Percentiles rank a stretch among this genome's conserved stretches.
phyloP scores from a whole-genome alignment of 768 basidiomycete species.

The Mrakia blollopis region DNA sequence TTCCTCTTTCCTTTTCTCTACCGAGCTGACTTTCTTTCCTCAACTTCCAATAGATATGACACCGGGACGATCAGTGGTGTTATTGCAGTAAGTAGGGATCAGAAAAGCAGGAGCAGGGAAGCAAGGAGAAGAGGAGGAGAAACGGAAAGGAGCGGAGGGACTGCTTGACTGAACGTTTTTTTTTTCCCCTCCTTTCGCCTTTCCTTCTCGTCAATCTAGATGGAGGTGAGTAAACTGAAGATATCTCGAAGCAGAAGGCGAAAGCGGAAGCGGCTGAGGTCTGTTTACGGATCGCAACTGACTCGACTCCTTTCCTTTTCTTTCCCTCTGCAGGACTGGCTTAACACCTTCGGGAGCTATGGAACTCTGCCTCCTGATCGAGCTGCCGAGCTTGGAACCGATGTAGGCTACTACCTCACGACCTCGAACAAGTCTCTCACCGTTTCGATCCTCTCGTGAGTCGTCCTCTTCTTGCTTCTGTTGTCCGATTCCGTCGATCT shows the following conservation, averaged over 20 bases:
- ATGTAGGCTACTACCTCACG: not conserved
- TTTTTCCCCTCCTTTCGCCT: no score
- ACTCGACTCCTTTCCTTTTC: not conserved
- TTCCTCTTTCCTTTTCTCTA: not conserved
- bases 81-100: no score
- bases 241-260: no score
- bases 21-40: not conserved
- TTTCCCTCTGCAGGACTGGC: constrained; percentile 14
- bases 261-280: no score
- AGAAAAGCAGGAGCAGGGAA: not conserved
- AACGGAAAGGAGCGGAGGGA: no score
- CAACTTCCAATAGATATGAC: not conserved
- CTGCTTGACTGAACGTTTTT: no score
- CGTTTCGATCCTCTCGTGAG: constrained; percentile 44
- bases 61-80: constrained; percentile 26
- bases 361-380: not conserved
- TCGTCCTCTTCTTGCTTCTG: no score
- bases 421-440: constrained; percentile 43
- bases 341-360: constrained; percentile 22
- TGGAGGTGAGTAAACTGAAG: not conserved
- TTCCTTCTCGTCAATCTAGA: no score
- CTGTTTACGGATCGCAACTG: no score
- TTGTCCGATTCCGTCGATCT: no score
- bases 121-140: no score
- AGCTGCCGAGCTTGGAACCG: not conserved